A percentile compares a stretch with the other conserved stretches of the same genome.
phyloP scores from a whole-genome alignment of 805 yeast genomes.

The Kodamaea jinghongensis region DNA sequence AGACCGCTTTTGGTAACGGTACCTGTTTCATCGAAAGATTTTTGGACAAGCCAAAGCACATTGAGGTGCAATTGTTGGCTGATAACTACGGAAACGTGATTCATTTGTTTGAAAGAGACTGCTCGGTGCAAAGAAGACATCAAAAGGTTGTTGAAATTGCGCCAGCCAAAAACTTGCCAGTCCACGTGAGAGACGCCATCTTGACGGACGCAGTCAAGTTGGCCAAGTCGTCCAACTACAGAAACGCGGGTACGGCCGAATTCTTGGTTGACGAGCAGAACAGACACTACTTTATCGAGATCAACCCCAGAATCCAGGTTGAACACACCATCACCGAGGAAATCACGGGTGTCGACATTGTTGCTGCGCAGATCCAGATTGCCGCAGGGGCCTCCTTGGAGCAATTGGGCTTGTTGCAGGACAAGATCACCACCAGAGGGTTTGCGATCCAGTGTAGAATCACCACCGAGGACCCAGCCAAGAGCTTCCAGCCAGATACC shows the following conservation, averaged over 20 bases:
- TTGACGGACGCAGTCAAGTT: conserved; percentile 91
- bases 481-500: conserved; percentile 97
- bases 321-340: conserved; percentile 99
- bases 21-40: conserved; percentile 97
- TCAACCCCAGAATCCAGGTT: conserved; percentile 96
- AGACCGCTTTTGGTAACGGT: conserved; percentile 96
- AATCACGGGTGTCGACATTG: conserved; percentile 96
- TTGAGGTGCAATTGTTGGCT: conserved; percentile 94
- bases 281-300: conserved; percentile 96
- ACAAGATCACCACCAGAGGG: conserved; percentile 92
- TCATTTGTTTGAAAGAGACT: conserved; percentile 95
- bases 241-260: conserved; percentile 98
- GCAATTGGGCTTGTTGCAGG: conserved; percentile 91
- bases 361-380: conserved; percentile 97
- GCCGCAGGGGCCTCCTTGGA: conserved; percentile 96
- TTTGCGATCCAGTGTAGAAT: conserved; percentile 99
- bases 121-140: conserved; percentile 99
- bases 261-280: conserved; percentile 89
- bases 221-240: conserved; percentile 83
- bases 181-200: conserved; percentile 83
- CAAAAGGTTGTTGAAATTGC: conserved; percentile 99
- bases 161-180: conserved; percentile 89
- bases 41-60: conserved; percentile 93
- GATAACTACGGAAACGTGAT: conserved; percentile 93
- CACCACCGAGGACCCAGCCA: conserved; percentile 96